Evolutionary conservation across 805 yeast species (phyloP).

Genomic region (Yamadazyma sp.): DNA sequence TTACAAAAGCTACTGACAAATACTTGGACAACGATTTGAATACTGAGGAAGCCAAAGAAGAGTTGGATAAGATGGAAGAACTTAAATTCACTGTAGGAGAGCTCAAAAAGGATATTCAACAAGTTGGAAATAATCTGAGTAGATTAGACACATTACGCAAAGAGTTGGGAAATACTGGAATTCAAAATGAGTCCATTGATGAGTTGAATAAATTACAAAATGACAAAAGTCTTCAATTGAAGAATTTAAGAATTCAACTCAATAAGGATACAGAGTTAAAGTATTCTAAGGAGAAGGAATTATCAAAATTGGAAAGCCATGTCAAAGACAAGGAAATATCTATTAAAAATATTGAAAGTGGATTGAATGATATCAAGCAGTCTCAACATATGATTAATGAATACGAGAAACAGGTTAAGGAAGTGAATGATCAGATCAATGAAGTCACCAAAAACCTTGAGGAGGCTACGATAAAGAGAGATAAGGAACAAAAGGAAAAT

Average conservation of each 20-base stretch:
- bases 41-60: slow-evolving; percentile 3
- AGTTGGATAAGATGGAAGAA: slow-evolving; percentile 5
- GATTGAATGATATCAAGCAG: slow-evolving; percentile 40
- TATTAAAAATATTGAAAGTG: slow-evolving; percentile 52
- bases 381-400: slow-evolving; percentile 7
- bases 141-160: slow-evolving; percentile 18
- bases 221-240: slow-evolving; percentile 36
- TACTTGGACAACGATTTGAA: neutral
- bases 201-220: slow-evolving; percentile 47
- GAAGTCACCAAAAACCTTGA: slow-evolving; percentile 13
- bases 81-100: slow-evolving; percentile 9
- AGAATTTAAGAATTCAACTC: slow-evolving; percentile 32
- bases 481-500: slow-evolving; percentile 9
- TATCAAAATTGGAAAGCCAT: slow-evolving; percentile 44
- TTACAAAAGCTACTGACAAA: neutral
- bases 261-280: slow-evolving; percentile 35
- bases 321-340: slow-evolving; percentile 52
- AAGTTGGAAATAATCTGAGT: slow-evolving; percentile 31
- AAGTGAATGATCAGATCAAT: slow-evolving; percentile 21
- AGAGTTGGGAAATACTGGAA: slow-evolving; percentile 37
- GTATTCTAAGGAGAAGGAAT: slow-evolving; percentile 43
- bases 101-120: slow-evolving; percentile 27
- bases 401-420: slow-evolving; percentile 23
- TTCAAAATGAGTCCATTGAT: slow-evolving; percentile 31
- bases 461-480: slow-evolving; percentile 7